These are phyloP conservation scores for Aureobasidium sp. DNA, from an alignment of 2,329 filamentous ascomycete genomes.

Conservation along the genomic window DNA sequence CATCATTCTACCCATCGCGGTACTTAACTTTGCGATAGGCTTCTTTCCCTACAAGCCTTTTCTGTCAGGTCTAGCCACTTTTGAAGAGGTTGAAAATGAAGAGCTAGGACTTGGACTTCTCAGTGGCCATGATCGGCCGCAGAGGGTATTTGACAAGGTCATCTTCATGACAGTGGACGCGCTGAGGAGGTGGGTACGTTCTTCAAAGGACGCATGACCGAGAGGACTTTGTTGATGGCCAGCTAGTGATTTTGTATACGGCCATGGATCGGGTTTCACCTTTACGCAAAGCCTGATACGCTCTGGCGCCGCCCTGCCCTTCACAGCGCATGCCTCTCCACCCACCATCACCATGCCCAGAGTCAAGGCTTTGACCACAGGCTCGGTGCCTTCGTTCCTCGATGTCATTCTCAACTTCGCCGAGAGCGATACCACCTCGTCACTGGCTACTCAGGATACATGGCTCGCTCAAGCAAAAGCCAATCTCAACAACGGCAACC, in stretches of 20 bases:
- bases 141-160: conserved; percentile 75
- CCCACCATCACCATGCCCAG: conserved; percentile 98
- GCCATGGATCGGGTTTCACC: conserved; percentile 68
- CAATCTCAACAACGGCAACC: conserved; percentile 50
- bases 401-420: conserved; percentile 96
- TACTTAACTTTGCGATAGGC: conserved; percentile 67
- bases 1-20: conserved; percentile 64
- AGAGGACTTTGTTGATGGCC: conserved; percentile 20
- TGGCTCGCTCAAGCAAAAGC: conserved; percentile 87
- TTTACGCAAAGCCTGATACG: conserved; percentile 88
- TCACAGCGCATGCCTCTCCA: conserved; percentile 91
- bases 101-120: conserved; percentile 14
- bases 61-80: conserved; percentile 67
- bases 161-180: conserved; percentile 99
- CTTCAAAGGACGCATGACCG: neutral
- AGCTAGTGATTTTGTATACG: conserved; percentile 84
- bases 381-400: conserved; percentile 95
- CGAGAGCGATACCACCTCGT: conserved; percentile 86
- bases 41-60: conserved; percentile 99
- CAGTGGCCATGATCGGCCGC: conserved; percentile 46
- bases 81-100: conserved; percentile 21
- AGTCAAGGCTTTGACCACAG: conserved; percentile 94
- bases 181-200: conserved; percentile 61
- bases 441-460: conserved; percentile 80
- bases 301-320: conserved; percentile 76